Conservation (phyloP, 768 basidiomycete species). For the Leccinellum luteum region DNA sequence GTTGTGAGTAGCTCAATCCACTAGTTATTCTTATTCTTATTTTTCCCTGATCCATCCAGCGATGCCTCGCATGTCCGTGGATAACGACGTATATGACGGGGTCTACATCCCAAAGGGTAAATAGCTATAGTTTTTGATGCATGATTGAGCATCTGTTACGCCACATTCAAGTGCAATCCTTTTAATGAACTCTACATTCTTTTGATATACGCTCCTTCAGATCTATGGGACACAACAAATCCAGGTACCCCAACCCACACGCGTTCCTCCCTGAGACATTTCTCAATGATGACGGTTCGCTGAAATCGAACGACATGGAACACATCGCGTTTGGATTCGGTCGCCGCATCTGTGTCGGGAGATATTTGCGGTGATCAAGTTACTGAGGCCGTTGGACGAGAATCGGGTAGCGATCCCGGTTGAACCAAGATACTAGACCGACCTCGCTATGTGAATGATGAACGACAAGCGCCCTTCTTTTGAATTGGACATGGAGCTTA, state of each 20-base stretch:
- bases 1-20: neutral
- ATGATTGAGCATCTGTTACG: neutral
- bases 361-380: conserved; percentile 6
- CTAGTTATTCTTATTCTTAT: neutral
- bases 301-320: conserved; percentile 6
- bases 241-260: neutral
- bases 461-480: neutral
- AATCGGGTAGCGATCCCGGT: neutral
- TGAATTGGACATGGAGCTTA: neutral
- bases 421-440: conserved; percentile 2
- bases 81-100: conserved; percentile 19
- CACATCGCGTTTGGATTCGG: conserved; percentile 19
- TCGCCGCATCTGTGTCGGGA: conserved; percentile 17
- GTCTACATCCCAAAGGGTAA: conserved; percentile 39
- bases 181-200: conserved; percentile 28
- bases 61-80: conserved; percentile 3
- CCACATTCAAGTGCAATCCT: conserved; percentile 13
- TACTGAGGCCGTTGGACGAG: neutral
- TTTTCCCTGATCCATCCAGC: conserved; percentile 1
- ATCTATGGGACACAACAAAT: neutral
- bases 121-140: neutral
- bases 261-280: neutral
- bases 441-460: neutral
- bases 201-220: neutral
- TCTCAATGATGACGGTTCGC: neutral